Evolutionary conservation across 2,329 filamentous ascomycete species (phyloP).

Genomic region (Fusarium hostae): DNA sequence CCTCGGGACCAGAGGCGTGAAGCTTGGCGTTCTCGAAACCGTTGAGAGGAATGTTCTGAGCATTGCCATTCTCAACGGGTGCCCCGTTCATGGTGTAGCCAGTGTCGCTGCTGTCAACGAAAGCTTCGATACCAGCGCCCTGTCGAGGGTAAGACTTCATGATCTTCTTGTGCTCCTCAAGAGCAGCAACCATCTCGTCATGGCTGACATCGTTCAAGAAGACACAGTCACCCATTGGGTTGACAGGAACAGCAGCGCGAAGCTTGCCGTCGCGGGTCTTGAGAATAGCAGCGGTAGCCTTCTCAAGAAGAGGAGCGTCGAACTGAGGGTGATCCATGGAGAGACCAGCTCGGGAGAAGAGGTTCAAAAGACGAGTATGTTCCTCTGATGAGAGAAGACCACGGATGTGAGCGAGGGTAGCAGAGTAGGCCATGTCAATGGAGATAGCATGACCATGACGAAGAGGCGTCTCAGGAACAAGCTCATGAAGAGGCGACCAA

Average conservation of each 20-base stretch:
- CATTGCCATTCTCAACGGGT: constrained; percentile 31
- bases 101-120: constrained; percentile 75
- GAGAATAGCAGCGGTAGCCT: constrained; percentile 74
- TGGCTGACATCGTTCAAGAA: constrained; percentile 75
- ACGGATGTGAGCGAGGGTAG: constrained; percentile 72
- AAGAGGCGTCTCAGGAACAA: constrained; percentile 74
- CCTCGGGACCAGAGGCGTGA: constrained; percentile 34
- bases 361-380: constrained; percentile 69
- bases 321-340: constrained; percentile 78
- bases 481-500: constrained; percentile 79
- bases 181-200: constrained; percentile 70
- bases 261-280: constrained; percentile 77
- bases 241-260: constrained; percentile 72
- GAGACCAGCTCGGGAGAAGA: constrained; percentile 76
- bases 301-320: constrained; percentile 71
- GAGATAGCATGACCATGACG: constrained; percentile 80
- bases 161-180: constrained; percentile 71
- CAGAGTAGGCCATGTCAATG: constrained; percentile 81
- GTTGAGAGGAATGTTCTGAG: constrained; percentile 11
- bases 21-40: constrained; percentile 21
- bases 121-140: constrained; percentile 75
- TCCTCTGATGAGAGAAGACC: constrained; percentile 69
- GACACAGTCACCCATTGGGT: constrained; percentile 71
- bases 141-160: constrained; percentile 71
- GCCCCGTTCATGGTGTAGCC: constrained; percentile 60